Evolutionary conservation across 2,329 filamentous ascomycete genomes (phyloP), one percentile per base, ranked within the genome.

Genomic region (Sarocladium brachiariae): DNA sequence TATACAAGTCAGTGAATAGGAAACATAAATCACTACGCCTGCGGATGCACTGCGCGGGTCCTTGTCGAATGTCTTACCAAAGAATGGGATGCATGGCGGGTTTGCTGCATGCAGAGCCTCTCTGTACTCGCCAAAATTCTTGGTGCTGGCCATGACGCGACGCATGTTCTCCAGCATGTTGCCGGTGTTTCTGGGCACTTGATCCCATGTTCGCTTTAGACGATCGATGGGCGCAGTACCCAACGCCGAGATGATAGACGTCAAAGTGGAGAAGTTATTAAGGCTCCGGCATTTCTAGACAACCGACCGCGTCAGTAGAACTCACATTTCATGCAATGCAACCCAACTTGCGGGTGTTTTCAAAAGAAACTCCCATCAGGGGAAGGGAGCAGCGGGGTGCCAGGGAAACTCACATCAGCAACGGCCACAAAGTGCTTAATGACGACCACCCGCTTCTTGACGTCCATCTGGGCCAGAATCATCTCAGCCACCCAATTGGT

Each of bases 401-500:
- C n/a, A n/a, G n/a, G n/a, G n/a, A n/a, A 30, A 79, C 85, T 74
- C 76, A 95, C 90, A 73, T 99, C 93, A 55, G 93, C 93, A 54
- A 99, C 90, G 33, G 88, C 82, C 53, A 99, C 90, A 70, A 97
- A 99, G 67, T 97, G 93, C 68, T 97, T 97, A 69, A 99, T 96
- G 39, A 99, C 93, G 30, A 95, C 87, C 23, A 97, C 92, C 59
- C 93, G 83, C 68, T 95, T 95, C 74, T 93, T 96, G 55, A 96
- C 88, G 65, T 99, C 93, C 60, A 85, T 81, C 68, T 99, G 93
- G 0, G 87, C 91, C 55, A 99, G 70, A 58, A 99, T 97, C 93
- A 99, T 97, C 68, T 97, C 92, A 25, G 93, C 93, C 48, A 97
- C 93, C 93, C 93, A 99, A 65, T 97, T 99, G 5, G 93, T 99